These are phyloP conservation scores for Helichrysum umbraculigerum DNA, from an alignment of 129 eudicot species.

Conservation along the genomic window DNA sequence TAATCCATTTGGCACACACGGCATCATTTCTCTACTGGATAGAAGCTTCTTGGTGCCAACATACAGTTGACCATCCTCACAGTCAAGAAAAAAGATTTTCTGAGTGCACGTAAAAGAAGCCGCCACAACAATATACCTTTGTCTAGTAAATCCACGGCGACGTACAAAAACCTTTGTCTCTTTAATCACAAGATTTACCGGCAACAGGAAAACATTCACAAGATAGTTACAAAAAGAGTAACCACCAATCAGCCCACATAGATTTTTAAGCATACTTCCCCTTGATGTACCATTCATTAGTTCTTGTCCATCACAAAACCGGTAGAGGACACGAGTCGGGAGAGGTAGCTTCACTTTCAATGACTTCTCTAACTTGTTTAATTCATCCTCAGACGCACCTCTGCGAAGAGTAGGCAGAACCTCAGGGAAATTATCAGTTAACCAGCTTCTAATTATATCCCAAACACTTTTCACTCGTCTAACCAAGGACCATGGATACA, in stretches of 20 bases:
- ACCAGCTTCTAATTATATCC: slow-evolving; percentile 61
- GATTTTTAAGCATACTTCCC: slow-evolving; percentile 20
- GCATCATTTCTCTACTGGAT: slow-evolving; percentile 57
- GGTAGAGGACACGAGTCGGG: slow-evolving; percentile 73
- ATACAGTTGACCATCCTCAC: slow-evolving; percentile 67
- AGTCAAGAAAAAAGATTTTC: slow-evolving; percentile 72
- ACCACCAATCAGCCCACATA: slow-evolving; percentile 83
- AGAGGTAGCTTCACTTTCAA: slow-evolving; percentile 70
- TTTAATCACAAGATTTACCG: slow-evolving; percentile 39
- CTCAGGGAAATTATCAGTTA: slow-evolving; percentile 60
- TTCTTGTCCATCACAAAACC: slow-evolving; percentile 86
- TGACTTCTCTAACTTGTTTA: slow-evolving; percentile 50
- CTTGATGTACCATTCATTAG: slow-evolving; percentile 17
- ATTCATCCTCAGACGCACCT: slow-evolving; percentile 80
- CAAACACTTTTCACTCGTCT: slow-evolving; percentile 60
- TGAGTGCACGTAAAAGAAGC: slow-evolving; percentile 45
- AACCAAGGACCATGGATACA: slow-evolving; percentile 86
- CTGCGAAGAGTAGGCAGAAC: slow-evolving; percentile 56
- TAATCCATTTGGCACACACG: slow-evolving; percentile 74
- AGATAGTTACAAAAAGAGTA: slow-evolving; percentile 55
- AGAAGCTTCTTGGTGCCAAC: slow-evolving; percentile 75
- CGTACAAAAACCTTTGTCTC: slow-evolving; percentile 41
- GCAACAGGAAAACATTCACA: slow-evolving; percentile 69
- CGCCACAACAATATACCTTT: slow-evolving; percentile 54
- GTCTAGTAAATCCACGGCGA: slow-evolving; percentile 26